Percentiles rank a stretch among this genome's conserved stretches.
These are phyloP conservation scores for Leccinum subgranulosum DNA, from an alignment of 768 basidiomycete genomes.

Conservation along the genomic window DNA sequence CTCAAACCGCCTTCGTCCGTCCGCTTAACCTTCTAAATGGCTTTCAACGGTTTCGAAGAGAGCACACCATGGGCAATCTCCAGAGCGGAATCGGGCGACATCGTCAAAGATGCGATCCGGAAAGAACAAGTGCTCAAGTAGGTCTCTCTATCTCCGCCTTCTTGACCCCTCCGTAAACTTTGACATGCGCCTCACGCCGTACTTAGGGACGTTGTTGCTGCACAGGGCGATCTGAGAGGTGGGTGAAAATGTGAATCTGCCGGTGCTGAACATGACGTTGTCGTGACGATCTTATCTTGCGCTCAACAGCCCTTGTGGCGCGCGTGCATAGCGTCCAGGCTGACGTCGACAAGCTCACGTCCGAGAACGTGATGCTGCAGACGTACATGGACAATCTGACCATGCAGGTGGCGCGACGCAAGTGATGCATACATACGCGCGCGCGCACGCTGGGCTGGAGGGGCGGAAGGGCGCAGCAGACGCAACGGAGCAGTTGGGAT, in stretches of 20 bases:
- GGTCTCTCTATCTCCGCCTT: slow-evolving; percentile 25
- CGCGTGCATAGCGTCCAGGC: slow-evolving; percentile 68
- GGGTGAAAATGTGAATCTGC: slow-evolving; percentile 17
- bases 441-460: not conserved
- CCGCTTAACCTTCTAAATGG: slow-evolving; percentile 32
- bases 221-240: slow-evolving; percentile 79
- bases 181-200: not conserved
- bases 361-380: slow-evolving; percentile 79
- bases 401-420: slow-evolving; percentile 79
- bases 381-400: slow-evolving; percentile 91
- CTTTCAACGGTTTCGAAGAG: slow-evolving; percentile 42
- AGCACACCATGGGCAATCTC: slow-evolving; percentile 49
- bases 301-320: slow-evolving; percentile 54
- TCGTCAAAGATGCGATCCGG: slow-evolving; percentile 70
- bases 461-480: not conserved
- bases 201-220: slow-evolving; percentile 67
- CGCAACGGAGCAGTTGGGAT: not conserved
- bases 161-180: not conserved
- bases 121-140: slow-evolving; percentile 81
- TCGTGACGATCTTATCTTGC: not conserved
- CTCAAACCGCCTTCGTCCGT: not conserved
- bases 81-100: slow-evolving; percentile 49
- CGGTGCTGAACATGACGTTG: not conserved
- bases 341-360: slow-evolving; percentile 77
- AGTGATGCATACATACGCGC: slow-evolving; percentile 34